These are phyloP conservation scores for Pyrus pyrifolia DNA, from an alignment of 306 rosid species.

Conservation along the genomic window DNA sequence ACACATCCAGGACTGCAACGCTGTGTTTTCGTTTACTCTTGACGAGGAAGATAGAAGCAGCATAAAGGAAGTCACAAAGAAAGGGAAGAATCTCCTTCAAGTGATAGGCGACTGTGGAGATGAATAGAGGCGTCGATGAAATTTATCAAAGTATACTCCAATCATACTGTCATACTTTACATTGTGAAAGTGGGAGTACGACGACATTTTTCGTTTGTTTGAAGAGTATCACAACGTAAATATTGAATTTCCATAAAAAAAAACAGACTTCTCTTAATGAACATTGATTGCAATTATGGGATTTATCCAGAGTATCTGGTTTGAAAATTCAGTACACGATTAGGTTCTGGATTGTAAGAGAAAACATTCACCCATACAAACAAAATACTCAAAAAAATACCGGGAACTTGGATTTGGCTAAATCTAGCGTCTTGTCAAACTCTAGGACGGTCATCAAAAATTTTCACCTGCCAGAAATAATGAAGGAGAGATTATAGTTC, in stretches of 20 bases:
- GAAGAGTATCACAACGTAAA: background rate
- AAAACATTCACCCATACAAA: background rate
- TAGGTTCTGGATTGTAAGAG: background rate
- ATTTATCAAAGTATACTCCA: background rate
- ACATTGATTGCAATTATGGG: background rate
- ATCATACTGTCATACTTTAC: background rate
- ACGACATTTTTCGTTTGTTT: background rate
- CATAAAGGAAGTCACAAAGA: slow-evolving; percentile 59
- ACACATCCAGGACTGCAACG: slow-evolving; percentile 63
- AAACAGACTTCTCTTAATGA: background rate
- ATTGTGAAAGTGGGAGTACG: background rate
- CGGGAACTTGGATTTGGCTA: background rate
- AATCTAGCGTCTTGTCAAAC: slow-evolving; percentile 2
- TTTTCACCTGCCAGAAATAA: slow-evolving; percentile 1
- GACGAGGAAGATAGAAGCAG: slow-evolving; percentile 72
- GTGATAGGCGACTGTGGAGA: slow-evolving; percentile 62
- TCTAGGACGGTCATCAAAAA: background rate
- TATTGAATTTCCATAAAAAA: background rate
- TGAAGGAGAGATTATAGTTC: background rate
- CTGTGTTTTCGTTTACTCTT: slow-evolving; percentile 76
- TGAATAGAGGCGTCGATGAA: slow-evolving; percentile 62
- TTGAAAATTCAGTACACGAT: background rate
- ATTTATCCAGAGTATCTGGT: background rate
- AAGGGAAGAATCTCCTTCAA: slow-evolving; percentile 76
- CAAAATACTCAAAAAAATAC: slow-evolving; percentile 4